phyloP scores from a whole-genome alignment of 371 early-diverging fungal species.

The Actinomortierella ambigua region DNA sequence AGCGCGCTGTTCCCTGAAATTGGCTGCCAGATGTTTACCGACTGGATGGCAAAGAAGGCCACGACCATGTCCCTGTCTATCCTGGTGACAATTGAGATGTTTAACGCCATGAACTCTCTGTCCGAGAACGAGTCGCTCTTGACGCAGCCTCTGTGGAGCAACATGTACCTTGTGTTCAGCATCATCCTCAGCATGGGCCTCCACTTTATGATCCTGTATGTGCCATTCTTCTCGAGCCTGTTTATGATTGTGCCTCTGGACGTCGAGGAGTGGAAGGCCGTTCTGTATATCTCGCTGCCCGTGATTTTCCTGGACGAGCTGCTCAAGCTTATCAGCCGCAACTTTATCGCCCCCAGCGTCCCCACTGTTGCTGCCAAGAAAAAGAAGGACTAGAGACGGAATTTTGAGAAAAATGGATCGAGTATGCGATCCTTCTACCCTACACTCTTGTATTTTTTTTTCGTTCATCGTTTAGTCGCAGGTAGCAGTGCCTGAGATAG shows the following conservation, averaged over 20 bases:
- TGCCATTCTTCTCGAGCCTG: constrained; percentile 81
- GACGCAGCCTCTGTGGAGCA: constrained; percentile 89
- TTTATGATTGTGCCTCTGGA: constrained; percentile 90
- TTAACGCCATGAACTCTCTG: constrained; percentile 92
- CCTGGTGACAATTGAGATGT: constrained; percentile 96
- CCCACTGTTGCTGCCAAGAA: no score
- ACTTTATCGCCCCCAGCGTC: constrained; percentile 53
- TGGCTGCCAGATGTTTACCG: constrained; percentile 90
- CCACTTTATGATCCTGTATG: constrained; percentile 92
- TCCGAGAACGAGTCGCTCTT: constrained; percentile 94
- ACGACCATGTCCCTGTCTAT: constrained; percentile 96
- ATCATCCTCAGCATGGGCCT: constrained; percentile 88
- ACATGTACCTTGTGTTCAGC: constrained; percentile 86
- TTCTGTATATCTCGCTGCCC: constrained; percentile 86
- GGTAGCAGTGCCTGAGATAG: background rate
- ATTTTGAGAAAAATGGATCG: no score
- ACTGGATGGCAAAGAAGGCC: constrained; percentile 80
- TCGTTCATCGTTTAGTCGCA: background rate
- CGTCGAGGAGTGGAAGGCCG: constrained; percentile 89
- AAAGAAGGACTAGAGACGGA: no score
- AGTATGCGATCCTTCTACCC: no score
- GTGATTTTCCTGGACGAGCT: constrained; percentile 93
- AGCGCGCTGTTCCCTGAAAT: constrained; percentile 83
- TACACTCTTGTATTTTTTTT: background rate
- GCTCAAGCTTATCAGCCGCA: constrained; percentile 84